Conservation (phyloP, 192 early-diverging fungal species). For the Coemansia sp. region DNA sequence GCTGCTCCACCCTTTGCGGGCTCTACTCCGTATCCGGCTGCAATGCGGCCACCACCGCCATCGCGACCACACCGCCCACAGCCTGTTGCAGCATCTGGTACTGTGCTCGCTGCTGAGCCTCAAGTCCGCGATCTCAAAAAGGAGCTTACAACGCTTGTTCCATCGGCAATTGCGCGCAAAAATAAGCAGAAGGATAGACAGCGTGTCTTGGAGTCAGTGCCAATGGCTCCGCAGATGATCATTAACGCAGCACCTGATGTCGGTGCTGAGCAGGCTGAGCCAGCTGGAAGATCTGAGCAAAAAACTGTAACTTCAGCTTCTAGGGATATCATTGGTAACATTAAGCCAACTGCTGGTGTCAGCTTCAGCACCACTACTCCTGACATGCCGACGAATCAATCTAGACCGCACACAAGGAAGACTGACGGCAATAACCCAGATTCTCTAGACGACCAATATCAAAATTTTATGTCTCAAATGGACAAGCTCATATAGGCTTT, state of each 20-base stretch:
- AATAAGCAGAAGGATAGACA: constrained; percentile 42
- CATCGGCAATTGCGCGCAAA: constrained; percentile 61
- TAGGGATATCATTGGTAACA: constrained; percentile 11
- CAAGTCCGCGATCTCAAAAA: constrained; percentile 80
- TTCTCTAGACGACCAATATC: constrained; percentile 63
- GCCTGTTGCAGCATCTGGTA: constrained; percentile 9
- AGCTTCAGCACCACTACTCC: constrained; percentile 8
- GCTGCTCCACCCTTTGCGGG: constrained; percentile 4
- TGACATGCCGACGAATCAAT: not conserved
- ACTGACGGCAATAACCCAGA: constrained; percentile 8
- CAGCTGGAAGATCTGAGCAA: constrained; percentile 3
- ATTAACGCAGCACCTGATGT: constrained; percentile 75
- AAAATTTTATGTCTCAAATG: constrained; percentile 65
- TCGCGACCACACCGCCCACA: constrained; percentile 6
- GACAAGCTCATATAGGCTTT: constrained; percentile 27
- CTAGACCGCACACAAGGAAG: constrained; percentile 3
- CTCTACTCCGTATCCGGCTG: not conserved
- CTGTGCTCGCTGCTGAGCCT: constrained; percentile 73
- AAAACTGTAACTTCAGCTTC: not conserved
- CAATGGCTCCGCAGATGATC: constrained; percentile 57
- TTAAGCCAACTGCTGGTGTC: constrained; percentile 7
- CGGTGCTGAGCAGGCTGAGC: constrained; percentile 36
- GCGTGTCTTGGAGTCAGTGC: constrained; percentile 41
- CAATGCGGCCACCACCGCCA: constrained; percentile 10
- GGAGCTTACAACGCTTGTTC: constrained; percentile 74